These are phyloP conservation scores for Saturnispora sanitii DNA, from an alignment of 805 yeast species.

Conservation along the genomic window DNA sequence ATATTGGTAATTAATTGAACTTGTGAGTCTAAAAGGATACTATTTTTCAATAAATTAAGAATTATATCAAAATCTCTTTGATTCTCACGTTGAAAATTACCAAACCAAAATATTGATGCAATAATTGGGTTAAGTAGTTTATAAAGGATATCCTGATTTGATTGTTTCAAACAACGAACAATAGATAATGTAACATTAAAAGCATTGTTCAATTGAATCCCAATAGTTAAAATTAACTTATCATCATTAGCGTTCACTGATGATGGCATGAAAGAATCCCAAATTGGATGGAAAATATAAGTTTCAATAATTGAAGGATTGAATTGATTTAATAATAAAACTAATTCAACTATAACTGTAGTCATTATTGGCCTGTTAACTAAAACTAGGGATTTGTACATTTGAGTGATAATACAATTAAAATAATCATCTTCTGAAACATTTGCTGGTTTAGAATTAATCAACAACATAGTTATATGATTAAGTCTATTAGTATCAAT, in stretches of 20 bases:
- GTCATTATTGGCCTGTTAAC: constrained; percentile 53
- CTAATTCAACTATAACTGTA: constrained; percentile 45
- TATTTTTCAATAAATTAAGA: constrained; percentile 30
- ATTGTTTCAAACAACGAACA: constrained; percentile 31
- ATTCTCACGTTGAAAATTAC: constrained; percentile 26
- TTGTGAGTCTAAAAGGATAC: constrained; percentile 13
- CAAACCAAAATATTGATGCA: constrained; percentile 36
- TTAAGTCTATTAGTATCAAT: constrained; percentile 57
- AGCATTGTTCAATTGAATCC: constrained; percentile 46
- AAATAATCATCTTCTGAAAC: constrained; percentile 44
- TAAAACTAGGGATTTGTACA: constrained; percentile 45
- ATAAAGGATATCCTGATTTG: constrained; percentile 26
- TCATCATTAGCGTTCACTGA: not conserved
- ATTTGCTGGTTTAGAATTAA: constrained; percentile 48
- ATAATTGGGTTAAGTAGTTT: constrained; percentile 25
- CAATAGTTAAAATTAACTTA: constrained; percentile 31
- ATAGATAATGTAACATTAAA: constrained; percentile 60
- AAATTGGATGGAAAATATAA: constrained; percentile 44
- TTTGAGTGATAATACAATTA: constrained; percentile 49
- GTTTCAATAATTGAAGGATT: constrained; percentile 45
- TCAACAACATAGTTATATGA: constrained; percentile 54
- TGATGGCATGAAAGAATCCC: constrained; percentile 35
- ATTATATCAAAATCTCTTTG: constrained; percentile 29
- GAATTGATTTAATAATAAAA: constrained; percentile 41
- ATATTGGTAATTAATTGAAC: constrained; percentile 11